Percentiles rank a stretch among this genome's conserved stretches.
These are phyloP conservation scores for Alternaria sp. DNA, from an alignment of 2,329 filamentous ascomycete genomes.

Conservation along the genomic window DNA sequence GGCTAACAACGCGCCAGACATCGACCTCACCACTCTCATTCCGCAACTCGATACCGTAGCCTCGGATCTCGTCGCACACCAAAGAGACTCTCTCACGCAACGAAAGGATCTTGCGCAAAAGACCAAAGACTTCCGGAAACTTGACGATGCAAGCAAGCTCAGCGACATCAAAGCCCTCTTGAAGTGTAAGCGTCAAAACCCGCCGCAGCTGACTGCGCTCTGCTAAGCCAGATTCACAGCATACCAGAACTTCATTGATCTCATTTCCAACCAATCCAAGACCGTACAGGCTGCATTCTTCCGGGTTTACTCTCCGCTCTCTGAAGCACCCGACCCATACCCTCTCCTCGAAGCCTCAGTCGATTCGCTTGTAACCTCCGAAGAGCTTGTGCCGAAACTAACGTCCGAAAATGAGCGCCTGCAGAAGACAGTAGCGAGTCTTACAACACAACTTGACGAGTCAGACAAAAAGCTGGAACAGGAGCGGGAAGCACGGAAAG, in stretches of 20 bases:
- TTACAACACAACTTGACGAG: slow-evolving; percentile 84
- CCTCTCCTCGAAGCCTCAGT: slow-evolving; percentile 95
- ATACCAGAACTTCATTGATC: slow-evolving; percentile 97
- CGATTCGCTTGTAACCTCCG: slow-evolving; percentile 88
- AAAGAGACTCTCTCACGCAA: slow-evolving; percentile 94
- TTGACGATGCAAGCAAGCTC: slow-evolving; percentile 87
- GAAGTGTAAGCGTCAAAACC: slow-evolving; percentile 67
- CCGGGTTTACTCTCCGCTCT: slow-evolving; percentile 89
- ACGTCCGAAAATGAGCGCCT: slow-evolving; percentile 87
- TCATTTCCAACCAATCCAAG: slow-evolving; percentile 95
- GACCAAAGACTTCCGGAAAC: slow-evolving; percentile 96
- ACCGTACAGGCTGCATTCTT: slow-evolving; percentile 91
- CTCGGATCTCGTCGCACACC: slow-evolving; percentile 92
- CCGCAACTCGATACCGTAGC: slow-evolving; percentile 89
- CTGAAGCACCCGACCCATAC: slow-evolving; percentile 95
- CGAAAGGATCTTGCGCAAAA: slow-evolving; percentile 98
- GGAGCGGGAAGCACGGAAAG: slow-evolving; percentile 75
- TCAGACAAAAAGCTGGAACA: slow-evolving; percentile 80
- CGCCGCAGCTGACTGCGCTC: neutral
- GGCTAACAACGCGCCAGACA: slow-evolving; percentile 64
- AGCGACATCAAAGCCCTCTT: slow-evolving; percentile 87
- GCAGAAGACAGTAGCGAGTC: slow-evolving; percentile 76
- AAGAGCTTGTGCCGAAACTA: slow-evolving; percentile 90
- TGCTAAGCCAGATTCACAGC: slow-evolving; percentile 62
- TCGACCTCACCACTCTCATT: slow-evolving; percentile 85